A percentile compares a stretch with the other conserved stretches of the same genome.
Conservation (phyloP, 257 asterid genomes). For the Leptodermis oblonga region DNA sequence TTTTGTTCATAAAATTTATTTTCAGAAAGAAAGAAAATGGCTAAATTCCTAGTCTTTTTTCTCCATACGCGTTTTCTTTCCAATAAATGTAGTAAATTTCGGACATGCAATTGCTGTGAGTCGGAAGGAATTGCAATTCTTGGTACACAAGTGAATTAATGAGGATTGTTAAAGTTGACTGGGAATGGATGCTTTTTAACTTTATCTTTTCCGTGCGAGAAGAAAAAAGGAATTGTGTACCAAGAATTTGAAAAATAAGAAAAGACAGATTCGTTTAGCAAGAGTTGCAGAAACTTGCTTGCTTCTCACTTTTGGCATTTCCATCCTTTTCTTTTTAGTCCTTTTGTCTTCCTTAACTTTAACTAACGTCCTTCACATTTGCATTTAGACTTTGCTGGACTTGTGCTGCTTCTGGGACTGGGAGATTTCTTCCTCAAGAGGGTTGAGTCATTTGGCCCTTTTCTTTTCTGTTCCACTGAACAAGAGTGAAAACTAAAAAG, state of each 20-base stretch:
- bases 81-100: constrained; percentile 5
- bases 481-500: not conserved
- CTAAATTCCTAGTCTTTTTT: not conserved
- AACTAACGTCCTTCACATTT: constrained; percentile 46
- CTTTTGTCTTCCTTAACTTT: constrained; percentile 20
- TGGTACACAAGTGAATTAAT: constrained; percentile 6
- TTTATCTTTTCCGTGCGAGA: constrained; percentile 53
- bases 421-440: too few relatives aligned
- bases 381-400: constrained; percentile 11
- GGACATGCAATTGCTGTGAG: constrained; percentile 2
- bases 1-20: not conserved
- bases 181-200: constrained; percentile 44
- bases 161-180: constrained; percentile 19
- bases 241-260: constrained; percentile 6
- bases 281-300: constrained; percentile 39
- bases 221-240: constrained; percentile 16
- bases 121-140: not conserved
- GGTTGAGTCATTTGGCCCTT: constrained; percentile 14
- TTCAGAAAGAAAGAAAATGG: not conserved
- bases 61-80: not conserved
- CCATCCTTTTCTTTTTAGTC: constrained; percentile 19
- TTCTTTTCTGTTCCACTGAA: constrained; percentile 1
- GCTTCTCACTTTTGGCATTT: constrained; percentile 25
- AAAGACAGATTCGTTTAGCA: constrained; percentile 38
- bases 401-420: too few relatives aligned